Evolutionary conservation across 2,329 filamentous ascomycete species (phyloP).

Genomic region (Fusarium sp.): DNA sequence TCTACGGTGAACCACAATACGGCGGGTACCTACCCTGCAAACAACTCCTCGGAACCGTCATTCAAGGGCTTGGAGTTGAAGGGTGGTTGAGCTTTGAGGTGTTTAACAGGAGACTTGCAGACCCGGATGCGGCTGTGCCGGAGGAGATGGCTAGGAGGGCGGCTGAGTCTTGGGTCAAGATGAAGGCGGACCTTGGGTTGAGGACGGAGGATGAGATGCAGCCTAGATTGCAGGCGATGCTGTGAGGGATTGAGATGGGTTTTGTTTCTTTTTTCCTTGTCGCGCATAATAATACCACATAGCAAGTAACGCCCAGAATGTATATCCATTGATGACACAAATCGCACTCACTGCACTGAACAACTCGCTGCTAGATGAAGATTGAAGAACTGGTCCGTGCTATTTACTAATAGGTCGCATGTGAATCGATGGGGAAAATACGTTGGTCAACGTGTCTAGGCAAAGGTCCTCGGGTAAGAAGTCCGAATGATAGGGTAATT

Average conservation of each 20-base stretch:
- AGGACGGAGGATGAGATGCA: conserved; percentile 38
- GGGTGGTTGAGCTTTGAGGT: conserved; percentile 81
- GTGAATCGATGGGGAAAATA: not conserved
- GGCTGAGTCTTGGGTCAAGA: conserved; percentile 63
- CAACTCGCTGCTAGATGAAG: not conserved
- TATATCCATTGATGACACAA: not conserved
- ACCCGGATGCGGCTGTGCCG: conserved; percentile 72
- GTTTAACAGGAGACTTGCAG: conserved; percentile 60
- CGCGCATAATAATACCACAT: not conserved
- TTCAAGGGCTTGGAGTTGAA: conserved; percentile 73
- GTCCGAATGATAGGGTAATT: not conserved
- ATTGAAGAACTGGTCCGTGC: not conserved
- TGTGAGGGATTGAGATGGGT: conserved; percentile 36
- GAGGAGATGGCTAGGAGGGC: conserved; percentile 67
- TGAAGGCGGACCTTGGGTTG: conserved; percentile 54
- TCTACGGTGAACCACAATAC: conserved; percentile 65
- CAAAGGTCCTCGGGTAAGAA: not conserved
- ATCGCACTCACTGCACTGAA: not conserved
- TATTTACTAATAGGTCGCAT: not conserved
- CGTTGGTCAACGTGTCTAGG: not conserved
- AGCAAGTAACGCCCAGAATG: not conserved
- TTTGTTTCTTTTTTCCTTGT: not conserved
- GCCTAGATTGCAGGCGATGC: conserved; percentile 50
- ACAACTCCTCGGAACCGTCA: conserved; percentile 70
- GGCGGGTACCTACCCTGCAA: conserved; percentile 77